These are phyloP conservation scores for Lojkania enalia DNA, from an alignment of 2,329 filamentous ascomycete genomes.

Conservation along the genomic window DNA sequence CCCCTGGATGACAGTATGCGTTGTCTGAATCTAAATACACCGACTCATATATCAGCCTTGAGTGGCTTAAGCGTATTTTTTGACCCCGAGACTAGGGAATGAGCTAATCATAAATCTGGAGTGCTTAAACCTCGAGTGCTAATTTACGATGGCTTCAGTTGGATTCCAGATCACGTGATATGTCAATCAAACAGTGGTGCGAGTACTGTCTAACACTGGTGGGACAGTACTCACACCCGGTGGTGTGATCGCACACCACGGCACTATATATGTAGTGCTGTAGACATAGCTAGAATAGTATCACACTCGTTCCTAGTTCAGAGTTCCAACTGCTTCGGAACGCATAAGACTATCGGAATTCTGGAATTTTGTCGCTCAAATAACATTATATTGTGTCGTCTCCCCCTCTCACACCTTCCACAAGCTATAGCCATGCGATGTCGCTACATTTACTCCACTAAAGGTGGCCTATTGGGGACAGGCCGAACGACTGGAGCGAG, in stretches of 20 bases:
- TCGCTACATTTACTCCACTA: conserved; percentile 7
- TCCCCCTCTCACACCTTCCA: conserved; percentile 9
- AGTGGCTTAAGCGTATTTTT: conserved; percentile 22
- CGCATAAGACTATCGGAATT: conserved; percentile 39
- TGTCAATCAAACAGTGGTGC: too few species aligned
- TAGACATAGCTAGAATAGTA: too few species aligned
- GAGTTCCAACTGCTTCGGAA: conserved; percentile 38
- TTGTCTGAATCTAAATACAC: background rate
- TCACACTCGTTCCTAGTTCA: conserved; percentile 41
- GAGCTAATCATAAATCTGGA: conserved; percentile 21
- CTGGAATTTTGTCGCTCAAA: conserved; percentile 35
- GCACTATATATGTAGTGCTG: too few species aligned
- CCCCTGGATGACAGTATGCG: conserved; percentile 19
- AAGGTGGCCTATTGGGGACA: conserved; percentile 10
- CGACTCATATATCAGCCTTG: background rate
- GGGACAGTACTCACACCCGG: too few species aligned
- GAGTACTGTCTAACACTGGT: too few species aligned
- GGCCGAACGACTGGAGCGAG: conserved; percentile 10
- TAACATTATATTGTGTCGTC: conserved; percentile 25
- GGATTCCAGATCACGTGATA: too few species aligned
- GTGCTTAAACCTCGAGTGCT: conserved; percentile 28
- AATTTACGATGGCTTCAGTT: conserved; percentile 38
- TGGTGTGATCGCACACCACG: too few species aligned
- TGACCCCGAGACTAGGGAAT: conserved; percentile 33
- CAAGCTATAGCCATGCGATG: conserved; percentile 10